These are phyloP conservation scores for Takashimella tepidaria DNA, from an alignment of 1,284 basidiomycete species.

Conservation along the genomic window DNA sequence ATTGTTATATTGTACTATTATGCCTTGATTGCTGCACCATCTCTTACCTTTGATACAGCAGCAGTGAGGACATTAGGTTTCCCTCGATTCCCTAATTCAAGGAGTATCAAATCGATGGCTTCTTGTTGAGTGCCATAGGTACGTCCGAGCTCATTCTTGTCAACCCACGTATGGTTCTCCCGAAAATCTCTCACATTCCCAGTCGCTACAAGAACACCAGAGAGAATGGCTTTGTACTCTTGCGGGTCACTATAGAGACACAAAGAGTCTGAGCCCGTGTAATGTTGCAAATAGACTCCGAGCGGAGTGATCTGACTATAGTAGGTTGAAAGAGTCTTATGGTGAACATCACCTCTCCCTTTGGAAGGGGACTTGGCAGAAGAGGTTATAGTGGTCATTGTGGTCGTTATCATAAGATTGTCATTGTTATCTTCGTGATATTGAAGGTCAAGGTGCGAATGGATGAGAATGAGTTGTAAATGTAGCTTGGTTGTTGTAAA, in stretches of 20 bases:
- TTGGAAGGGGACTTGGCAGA: not conserved
- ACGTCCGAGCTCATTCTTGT: slow-evolving; percentile 1
- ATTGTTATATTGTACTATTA: not conserved
- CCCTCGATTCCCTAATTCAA: slow-evolving; percentile 16
- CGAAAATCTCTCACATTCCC: not conserved
- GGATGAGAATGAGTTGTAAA: no score
- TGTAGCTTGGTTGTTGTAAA: no score
- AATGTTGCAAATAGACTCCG: slow-evolving; percentile 8
- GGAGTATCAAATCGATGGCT: slow-evolving; percentile 28
- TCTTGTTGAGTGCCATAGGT: slow-evolving; percentile 25
- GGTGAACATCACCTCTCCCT: slow-evolving; percentile 10
- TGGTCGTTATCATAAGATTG: no score
- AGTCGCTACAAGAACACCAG: not conserved
- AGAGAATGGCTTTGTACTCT: slow-evolving; percentile 22
- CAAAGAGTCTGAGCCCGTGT: slow-evolving; percentile 2
- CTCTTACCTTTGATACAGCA: not conserved
- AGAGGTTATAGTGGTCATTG: no score
- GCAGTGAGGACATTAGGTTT: slow-evolving; percentile 17
- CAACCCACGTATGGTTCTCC: not conserved
- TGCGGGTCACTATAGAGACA: slow-evolving; percentile 18
- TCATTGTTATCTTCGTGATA: no score
- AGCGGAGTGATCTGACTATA: slow-evolving; percentile 28
- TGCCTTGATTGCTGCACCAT: not conserved
- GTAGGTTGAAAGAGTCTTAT: slow-evolving; percentile 43
- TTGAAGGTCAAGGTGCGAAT: no score